Evolutionary conservation across 2,329 filamentous ascomycete species (phyloP), one percentile per base, ranked within the genome.

Genomic region (Rhynchosporium graminicola): DNA sequence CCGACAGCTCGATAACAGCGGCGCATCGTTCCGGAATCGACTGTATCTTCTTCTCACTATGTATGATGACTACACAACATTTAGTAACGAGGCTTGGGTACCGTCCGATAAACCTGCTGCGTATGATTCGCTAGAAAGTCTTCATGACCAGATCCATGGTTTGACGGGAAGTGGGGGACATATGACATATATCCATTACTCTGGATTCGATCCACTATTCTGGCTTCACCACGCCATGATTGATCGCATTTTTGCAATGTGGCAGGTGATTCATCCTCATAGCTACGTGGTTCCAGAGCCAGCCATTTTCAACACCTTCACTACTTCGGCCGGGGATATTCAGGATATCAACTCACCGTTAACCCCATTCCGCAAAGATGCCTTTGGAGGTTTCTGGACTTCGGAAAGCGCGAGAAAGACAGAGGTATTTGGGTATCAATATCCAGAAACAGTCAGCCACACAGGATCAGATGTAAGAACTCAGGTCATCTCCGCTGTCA

Each of bases 61-160:
- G 62, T 91, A 90, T 72, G 79, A 82, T 51, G 83, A 90, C 67
- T 91, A 87, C 71, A 83, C 84, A 15, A 79, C 82, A 15, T 90
- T 92, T 71, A 87, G 87, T 69, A 92, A 87, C 70, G 86, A 90
- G 71, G 84, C 82, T 1, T 87, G 83, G 82, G 80, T 80, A n/a
- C 73, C 76, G 3, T 20, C 51, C 28, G 29, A 80, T 54, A 75
- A 80, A 43, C 63, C 65, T 7, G 60, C 63, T 7, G 79, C 79
- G 12, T 82, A 82, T 57, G 88, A 91, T 72, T 90, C 87, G 10
- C 75, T 89, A 40, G 87, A 89, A 72, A 81, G 83, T 0, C 75
- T 89, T 3, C 87, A 89, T 68, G 86, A 89, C 70, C 80, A 81
- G 10, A 79, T 89, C 45, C 87, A 89, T 82, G 55, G 79, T 82